Evolutionary conservation across 2,329 filamentous ascomycete genomes (phyloP), one percentile per base, ranked within the genome.

Genomic region (Arthrobotrys musiformis): DNA sequence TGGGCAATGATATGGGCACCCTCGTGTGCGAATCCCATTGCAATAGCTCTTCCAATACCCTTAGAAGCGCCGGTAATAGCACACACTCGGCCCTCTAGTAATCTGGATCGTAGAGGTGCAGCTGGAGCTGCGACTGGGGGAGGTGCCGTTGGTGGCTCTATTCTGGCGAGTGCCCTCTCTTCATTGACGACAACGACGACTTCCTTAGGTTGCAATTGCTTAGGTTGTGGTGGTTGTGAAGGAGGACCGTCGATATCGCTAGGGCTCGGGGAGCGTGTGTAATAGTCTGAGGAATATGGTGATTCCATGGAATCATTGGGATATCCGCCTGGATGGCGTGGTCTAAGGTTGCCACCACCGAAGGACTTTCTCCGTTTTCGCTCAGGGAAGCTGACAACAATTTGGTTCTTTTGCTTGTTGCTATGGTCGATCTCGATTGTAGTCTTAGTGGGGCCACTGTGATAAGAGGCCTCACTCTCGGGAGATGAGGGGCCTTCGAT

Each of bases 21-120:
- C 78, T 90, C 86, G 66, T 82, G 81, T 13, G 91, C 88, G 81
- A 93, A 92, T 11, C 88, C 86, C 46, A 85, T 83, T 8, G 91
- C 91, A 66, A 93, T 91, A 61, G 89, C 88, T 52, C 86, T 85
- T 50, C 92, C 92, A 79, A 94, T 93, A 69, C 90, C 89, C 19
- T 90, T 89, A 46, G 90, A 90, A 22, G 88, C 91, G 60, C 92
- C 92, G 1, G 91, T 91, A 52, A 93, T 86, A 81, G 91, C 85
- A 63, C 78, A 79, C 17, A 81, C 78, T 63, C 81, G 79, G 13
- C 79, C 80, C 54, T 81, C 80, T n/a, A 81, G 64, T 26, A 81
- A 46, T 5, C 80, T 76, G 9, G 79, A 79, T 2, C 79, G 52
- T n/a, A 80, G 48, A 17, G 80, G 79, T 2, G 69, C 79, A 13